phyloP scores from a whole-genome alignment of 768 basidiomycete genomes.

The Kwoniella europaea region DNA sequence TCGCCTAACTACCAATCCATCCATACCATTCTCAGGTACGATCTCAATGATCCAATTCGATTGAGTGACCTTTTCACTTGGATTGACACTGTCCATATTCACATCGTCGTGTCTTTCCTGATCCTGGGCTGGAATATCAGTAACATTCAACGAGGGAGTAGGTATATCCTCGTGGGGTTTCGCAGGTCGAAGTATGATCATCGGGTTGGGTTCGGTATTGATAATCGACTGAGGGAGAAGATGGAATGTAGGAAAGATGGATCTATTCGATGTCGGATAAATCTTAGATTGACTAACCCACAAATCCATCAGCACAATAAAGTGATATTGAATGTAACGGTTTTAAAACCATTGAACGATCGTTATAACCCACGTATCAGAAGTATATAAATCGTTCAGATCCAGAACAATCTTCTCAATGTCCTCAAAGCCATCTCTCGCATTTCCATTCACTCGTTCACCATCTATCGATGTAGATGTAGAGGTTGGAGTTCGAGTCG shows the following conservation, averaged over 20 bases:
- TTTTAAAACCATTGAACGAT: not conserved
- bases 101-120: constrained; percentile 1
- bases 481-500: constrained; percentile 8
- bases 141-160: not conserved
- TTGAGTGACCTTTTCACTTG: not conserved
- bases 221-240: constrained; percentile 20
- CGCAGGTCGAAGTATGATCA: constrained; percentile 31
- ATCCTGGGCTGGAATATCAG: not conserved
- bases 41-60: constrained; percentile 39
- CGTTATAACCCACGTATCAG: constrained; percentile 22
- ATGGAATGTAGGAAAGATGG: constrained; percentile 36
- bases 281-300: constrained; percentile 1
- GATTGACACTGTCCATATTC: constrained; percentile 4
- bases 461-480: too few relatives aligned
- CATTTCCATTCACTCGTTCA: not conserved
- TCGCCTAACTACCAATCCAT: constrained; percentile 36
- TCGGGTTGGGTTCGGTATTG: constrained; percentile 5
- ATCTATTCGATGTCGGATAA: not conserved
- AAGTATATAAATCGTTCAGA: constrained; percentile 7
- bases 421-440: constrained; percentile 35
- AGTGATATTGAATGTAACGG: too few relatives aligned
- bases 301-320: too few relatives aligned
- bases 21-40: constrained; percentile 5
- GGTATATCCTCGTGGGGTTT: constrained; percentile 26
- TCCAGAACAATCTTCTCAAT: constrained; percentile 27